A percentile compares a stretch with the other conserved stretches of the same genome.
Conservation (phyloP, 208 protist genomes). For the Trypanosoma scelopori region DNA sequence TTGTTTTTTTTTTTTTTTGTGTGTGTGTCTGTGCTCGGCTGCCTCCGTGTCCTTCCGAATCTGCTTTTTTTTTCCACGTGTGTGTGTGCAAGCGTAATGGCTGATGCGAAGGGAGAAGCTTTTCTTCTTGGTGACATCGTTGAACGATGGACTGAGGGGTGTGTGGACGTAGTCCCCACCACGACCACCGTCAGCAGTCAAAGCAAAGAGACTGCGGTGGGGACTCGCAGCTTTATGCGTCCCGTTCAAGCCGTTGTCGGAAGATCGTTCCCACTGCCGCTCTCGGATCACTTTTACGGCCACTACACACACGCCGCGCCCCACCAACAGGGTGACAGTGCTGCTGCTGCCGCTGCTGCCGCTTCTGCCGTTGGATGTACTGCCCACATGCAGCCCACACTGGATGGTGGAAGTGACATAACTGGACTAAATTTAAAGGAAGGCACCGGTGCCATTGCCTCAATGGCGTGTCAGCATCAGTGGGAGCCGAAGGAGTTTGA, state of each 20-base stretch:
- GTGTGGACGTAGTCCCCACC: not conserved
- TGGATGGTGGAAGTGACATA: not conserved
- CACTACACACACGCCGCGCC: not conserved
- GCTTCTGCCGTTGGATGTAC: conserved; percentile 21
- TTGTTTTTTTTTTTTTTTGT: conserved; percentile 2
- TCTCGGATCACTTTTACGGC: conserved; percentile 31
- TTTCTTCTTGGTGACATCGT: conserved; percentile 40
- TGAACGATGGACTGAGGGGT: conserved; percentile 20
- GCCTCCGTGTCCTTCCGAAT: not conserved
- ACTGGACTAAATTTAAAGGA: not conserved
- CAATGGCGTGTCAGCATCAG: conserved; percentile 33
- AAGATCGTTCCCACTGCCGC: conserved; percentile 31
- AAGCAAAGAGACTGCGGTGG: not conserved
- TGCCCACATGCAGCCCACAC: conserved; percentile 50
- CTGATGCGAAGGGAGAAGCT: not conserved
- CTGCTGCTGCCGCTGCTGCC: not conserved
- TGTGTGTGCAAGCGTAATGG: not conserved
- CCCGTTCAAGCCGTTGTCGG: conserved; percentile 47
- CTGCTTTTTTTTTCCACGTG: not conserved
- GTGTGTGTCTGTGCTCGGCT: not conserved
- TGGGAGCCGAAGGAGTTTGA: conserved; percentile 47
- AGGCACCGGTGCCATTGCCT: conserved; percentile 12
- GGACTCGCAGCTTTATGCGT: conserved; percentile 13
- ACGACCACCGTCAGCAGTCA: not conserved
- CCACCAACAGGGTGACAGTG: not conserved